These are phyloP conservation scores for Turnera subulata DNA, from an alignment of 345 rosid genomes.

Conservation along the genomic window DNA sequence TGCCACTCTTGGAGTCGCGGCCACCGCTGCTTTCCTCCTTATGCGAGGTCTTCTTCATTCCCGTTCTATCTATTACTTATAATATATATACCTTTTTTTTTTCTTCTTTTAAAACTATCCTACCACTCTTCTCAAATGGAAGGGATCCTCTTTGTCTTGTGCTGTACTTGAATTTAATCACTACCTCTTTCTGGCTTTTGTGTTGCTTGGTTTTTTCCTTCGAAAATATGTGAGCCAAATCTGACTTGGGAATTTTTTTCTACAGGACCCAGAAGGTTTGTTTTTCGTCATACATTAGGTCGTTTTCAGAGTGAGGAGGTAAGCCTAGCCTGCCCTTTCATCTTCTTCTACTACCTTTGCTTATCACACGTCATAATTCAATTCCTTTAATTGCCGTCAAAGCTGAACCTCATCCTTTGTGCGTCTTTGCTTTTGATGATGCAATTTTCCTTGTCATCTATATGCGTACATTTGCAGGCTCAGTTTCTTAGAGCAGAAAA, in stretches of 20 bases:
- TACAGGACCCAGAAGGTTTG: slow-evolving; percentile 83
- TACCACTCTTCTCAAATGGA: too few species aligned
- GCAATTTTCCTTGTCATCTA: background rate
- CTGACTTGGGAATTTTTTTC: slow-evolving; percentile 9
- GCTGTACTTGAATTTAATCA: background rate
- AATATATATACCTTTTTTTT: too few species aligned
- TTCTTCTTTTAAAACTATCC: background rate
- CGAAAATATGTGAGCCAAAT: slow-evolving; percentile 1
- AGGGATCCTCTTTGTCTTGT: background rate
- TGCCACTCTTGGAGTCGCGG: slow-evolving; percentile 56
- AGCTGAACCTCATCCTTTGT: too few species aligned
- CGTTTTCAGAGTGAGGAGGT: slow-evolving; percentile 93
- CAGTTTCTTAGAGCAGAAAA: slow-evolving; percentile 76
- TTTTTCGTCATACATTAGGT: slow-evolving; percentile 73
- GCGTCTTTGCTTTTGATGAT: too few species aligned
- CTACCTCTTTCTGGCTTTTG: background rate
- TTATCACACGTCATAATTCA: too few species aligned
- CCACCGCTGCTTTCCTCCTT: slow-evolving; percentile 60
- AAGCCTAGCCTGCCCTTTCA: background rate
- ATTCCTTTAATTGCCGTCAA: too few species aligned
- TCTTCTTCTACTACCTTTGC: too few species aligned
- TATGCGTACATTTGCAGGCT: slow-evolving; percentile 44
- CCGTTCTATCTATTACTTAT: background rate
- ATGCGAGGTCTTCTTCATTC: slow-evolving; percentile 61
- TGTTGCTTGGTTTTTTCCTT: slow-evolving; percentile 7